These are phyloP conservation scores for Pichia cactophila DNA, from an alignment of 1,139 yeast genomes.

Conservation along the genomic window DNA sequence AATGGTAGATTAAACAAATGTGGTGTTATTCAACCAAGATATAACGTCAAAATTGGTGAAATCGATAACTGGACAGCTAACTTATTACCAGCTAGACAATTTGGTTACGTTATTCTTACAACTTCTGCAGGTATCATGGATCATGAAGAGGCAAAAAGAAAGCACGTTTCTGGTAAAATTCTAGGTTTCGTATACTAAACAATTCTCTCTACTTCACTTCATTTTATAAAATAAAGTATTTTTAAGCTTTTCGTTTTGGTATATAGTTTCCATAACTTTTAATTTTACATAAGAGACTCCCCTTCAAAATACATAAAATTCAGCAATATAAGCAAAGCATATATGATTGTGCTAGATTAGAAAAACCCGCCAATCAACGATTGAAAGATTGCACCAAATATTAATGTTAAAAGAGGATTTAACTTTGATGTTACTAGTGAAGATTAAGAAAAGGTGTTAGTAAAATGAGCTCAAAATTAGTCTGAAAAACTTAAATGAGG, in stretches of 20 bases:
- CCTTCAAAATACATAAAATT: neutral
- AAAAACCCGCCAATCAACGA: slow-evolving; percentile 8
- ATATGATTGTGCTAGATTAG: neutral
- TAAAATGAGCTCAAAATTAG: neutral
- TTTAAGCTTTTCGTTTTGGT: slow-evolving; percentile 1
- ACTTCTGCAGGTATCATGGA: slow-evolving; percentile 99
- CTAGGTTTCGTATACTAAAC: slow-evolving; percentile 91
- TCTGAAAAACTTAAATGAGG: neutral
- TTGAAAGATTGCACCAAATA: slow-evolving; percentile 7
- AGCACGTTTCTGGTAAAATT: slow-evolving; percentile 98
- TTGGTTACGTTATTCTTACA: slow-evolving; percentile 93
- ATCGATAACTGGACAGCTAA: slow-evolving; percentile 98
- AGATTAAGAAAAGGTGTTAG: slow-evolving; percentile 4
- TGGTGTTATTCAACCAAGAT: slow-evolving; percentile 98
- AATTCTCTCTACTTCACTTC: neutral
- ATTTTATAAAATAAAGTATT: neutral
- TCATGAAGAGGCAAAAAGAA: slow-evolving; percentile 99
- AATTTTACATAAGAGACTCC: neutral
- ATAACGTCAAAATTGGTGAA: slow-evolving; percentile 88
- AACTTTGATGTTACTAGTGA: slow-evolving; percentile 6
- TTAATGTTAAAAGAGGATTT: slow-evolving; percentile 8
- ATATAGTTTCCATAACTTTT: neutral
- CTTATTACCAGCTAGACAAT: slow-evolving; percentile 97
- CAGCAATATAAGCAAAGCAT: neutral
- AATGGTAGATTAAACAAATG: slow-evolving; percentile 98